Conservation (phyloP, 495 filamentous ascomycete species). For the Melanomma pulvis-pyrius region DNA sequence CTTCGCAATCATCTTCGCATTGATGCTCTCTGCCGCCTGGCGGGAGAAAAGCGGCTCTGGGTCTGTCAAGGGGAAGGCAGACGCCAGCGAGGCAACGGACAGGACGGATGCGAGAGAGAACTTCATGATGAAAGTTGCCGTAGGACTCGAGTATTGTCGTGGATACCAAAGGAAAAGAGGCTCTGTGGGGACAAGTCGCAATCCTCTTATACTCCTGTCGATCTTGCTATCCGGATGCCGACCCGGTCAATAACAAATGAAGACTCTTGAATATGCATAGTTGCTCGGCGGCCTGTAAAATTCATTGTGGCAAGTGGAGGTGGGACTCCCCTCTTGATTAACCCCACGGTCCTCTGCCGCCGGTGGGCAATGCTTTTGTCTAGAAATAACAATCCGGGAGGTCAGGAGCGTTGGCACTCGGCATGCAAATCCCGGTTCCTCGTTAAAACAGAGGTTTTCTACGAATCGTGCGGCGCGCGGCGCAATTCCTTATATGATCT, state of each 20-base stretch:
- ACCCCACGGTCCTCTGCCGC: background rate
- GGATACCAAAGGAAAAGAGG: background rate
- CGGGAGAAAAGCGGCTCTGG: conserved; percentile 28
- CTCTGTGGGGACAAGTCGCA: background rate
- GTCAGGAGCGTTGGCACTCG: background rate
- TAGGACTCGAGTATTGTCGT: conserved; percentile 1
- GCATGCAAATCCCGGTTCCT: background rate
- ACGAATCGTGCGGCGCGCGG: conserved; percentile 11
- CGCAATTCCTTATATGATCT: conserved; percentile 15
- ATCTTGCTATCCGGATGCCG: background rate
- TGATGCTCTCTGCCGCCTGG: conserved; percentile 48
- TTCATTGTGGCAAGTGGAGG: conserved; percentile 4
- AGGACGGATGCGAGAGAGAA: conserved; percentile 21
- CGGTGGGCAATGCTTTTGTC: background rate
- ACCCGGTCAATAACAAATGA: background rate
- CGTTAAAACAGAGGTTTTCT: background rate
- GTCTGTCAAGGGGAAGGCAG: conserved; percentile 31
- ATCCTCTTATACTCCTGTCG: conserved; percentile 15
- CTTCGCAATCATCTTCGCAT: conserved; percentile 60
- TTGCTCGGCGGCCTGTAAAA: background rate
- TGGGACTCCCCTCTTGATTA: conserved; percentile 6
- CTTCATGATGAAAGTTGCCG: conserved; percentile 24
- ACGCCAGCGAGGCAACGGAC: conserved; percentile 21
- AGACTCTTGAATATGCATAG: conserved; percentile 1
- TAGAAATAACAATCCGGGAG: background rate